Percentiles rank a stretch among this genome's conserved stretches.
These are phyloP conservation scores for Candolleomyces eurysporus DNA, from an alignment of 768 basidiomycete species.

Conservation along the genomic window DNA sequence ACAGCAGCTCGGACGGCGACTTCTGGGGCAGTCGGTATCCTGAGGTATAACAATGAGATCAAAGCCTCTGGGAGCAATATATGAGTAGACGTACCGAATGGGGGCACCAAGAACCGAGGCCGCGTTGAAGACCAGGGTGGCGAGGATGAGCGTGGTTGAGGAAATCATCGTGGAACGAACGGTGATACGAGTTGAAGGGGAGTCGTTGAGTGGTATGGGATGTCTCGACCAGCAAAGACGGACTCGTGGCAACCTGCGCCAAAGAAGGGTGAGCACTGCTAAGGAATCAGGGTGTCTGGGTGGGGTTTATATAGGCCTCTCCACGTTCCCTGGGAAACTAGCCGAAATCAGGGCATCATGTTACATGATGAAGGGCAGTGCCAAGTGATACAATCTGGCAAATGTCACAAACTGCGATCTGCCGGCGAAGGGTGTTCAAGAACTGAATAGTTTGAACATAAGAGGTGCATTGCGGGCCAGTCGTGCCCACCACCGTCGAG, in stretches of 20 bases:
- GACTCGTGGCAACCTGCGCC: constrained; percentile 46
- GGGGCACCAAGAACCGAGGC: constrained; percentile 37
- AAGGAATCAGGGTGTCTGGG: constrained; percentile 22
- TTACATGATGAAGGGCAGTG: not conserved
- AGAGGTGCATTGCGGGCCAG: too few relatives aligned
- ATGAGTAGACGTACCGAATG: constrained; percentile 27
- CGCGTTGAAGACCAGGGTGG: constrained; percentile 37
- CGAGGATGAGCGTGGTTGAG: constrained; percentile 34
- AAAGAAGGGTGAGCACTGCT: constrained; percentile 48
- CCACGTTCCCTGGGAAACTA: constrained; percentile 26
- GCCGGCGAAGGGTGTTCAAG: too few relatives aligned
- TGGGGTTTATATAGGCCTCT: constrained; percentile 30
- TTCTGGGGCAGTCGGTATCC: constrained; percentile 24
- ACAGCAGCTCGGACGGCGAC: constrained; percentile 23
- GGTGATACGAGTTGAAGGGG: constrained; percentile 14
- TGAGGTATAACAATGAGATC: constrained; percentile 9
- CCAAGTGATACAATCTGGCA: not conserved
- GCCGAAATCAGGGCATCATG: not conserved
- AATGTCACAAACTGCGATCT: not conserved
- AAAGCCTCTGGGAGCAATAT: not conserved
- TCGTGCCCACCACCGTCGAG: too few relatives aligned
- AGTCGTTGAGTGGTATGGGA: constrained; percentile 30
- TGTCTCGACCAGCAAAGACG: constrained; percentile 39
- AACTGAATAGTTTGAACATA: too few relatives aligned
- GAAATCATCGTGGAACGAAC: constrained; percentile 39